Conservation (phyloP, 192 early-diverging fungal species). For the Podila epicladia region DNA sequence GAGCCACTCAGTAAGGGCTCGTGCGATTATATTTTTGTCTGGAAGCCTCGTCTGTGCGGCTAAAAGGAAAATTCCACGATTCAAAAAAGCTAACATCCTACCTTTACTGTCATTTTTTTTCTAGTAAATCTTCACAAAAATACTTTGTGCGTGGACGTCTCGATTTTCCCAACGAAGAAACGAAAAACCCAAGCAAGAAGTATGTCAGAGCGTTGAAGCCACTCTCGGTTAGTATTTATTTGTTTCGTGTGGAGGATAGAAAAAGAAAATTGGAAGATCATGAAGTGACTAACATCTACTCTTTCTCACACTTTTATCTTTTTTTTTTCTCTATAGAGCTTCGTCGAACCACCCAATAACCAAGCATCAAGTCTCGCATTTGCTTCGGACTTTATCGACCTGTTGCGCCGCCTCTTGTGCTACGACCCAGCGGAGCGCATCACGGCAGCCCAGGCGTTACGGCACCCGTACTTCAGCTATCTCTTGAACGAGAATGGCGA, state of each 20-base stretch:
- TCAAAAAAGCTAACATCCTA: neutral
- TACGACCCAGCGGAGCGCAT: slow-evolving; percentile 87
- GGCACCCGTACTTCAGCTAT: slow-evolving; percentile 86
- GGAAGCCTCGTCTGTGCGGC: neutral
- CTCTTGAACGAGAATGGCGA: slow-evolving; percentile 57
- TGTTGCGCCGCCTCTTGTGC: slow-evolving; percentile 76
- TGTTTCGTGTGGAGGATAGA: neutral
- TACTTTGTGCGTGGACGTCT: slow-evolving; percentile 62
- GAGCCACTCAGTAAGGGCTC: slow-evolving; percentile 49
- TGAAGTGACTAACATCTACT: neutral
- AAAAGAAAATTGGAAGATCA: neutral
- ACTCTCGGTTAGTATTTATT: slow-evolving; percentile 56
- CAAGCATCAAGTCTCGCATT: slow-evolving; percentile 57
- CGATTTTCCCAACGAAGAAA: slow-evolving; percentile 66
- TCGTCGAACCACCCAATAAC: slow-evolving; percentile 50
- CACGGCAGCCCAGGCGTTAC: slow-evolving; percentile 84
- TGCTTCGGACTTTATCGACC: slow-evolving; percentile 67
- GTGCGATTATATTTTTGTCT: neutral
- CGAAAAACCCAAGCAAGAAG: slow-evolving; percentile 62
- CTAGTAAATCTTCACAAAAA: slow-evolving; percentile 57
- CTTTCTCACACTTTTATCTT: neutral
- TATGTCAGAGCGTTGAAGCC: slow-evolving; percentile 68
- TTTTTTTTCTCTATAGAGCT: slow-evolving; percentile 9
- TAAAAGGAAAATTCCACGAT: too few species aligned
- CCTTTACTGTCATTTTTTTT: neutral